Evolutionary conservation across 768 basidiomycete genomes (phyloP).

Genomic region (Serendipita indica): DNA sequence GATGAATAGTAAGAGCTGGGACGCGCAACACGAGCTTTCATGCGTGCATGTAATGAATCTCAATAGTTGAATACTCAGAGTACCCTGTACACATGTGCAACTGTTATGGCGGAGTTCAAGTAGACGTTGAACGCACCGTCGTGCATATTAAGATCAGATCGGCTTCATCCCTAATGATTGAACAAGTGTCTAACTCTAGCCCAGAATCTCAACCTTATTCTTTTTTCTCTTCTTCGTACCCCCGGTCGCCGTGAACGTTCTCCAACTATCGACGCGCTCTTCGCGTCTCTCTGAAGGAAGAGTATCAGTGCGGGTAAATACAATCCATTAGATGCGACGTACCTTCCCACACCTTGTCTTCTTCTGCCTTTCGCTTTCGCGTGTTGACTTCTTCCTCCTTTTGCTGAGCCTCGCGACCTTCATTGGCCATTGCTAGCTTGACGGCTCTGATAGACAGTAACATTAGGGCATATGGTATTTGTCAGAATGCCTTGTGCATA

Average conservation of each 20-base stretch:
- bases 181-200: constrained; percentile 24
- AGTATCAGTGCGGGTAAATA: neutral
- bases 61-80: too few relatives aligned
- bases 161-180: too few relatives aligned
- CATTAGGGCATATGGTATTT: neutral
- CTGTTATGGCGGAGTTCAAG: too few relatives aligned
- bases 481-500: constrained; percentile 27
- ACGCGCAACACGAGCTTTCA: too few relatives aligned
- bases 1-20: too few relatives aligned
- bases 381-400: constrained; percentile 71
- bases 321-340: constrained; percentile 15
- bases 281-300: constrained; percentile 47
- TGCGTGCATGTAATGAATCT: too few relatives aligned
- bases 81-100: too few relatives aligned
- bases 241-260: constrained; percentile 41
- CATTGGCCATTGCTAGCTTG: constrained; percentile 84
- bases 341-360: constrained; percentile 87
- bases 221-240: constrained; percentile 72
- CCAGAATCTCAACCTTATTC: constrained; percentile 48
- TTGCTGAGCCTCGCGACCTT: constrained; percentile 83
- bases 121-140: too few relatives aligned
- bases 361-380: constrained; percentile 76
- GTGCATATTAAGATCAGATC: too few relatives aligned
- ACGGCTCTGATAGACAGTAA: constrained; percentile 40
- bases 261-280: constrained; percentile 73